Evolutionary conservation across 148 eudicot genomes (phyloP).

Genomic region (Rhododendron ovatum): DNA sequence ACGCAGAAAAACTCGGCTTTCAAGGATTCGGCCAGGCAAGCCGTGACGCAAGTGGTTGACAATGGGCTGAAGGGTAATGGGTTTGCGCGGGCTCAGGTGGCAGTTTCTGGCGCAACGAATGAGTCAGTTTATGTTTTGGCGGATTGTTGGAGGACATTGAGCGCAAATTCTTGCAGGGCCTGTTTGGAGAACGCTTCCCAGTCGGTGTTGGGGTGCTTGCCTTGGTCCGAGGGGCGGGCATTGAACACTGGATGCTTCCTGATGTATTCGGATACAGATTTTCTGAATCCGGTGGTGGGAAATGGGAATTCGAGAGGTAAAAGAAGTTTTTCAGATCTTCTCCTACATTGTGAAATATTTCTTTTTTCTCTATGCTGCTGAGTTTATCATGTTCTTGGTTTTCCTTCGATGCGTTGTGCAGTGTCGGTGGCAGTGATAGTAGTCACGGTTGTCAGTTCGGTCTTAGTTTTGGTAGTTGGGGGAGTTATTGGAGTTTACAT

Average conservation of each 20-base stretch:
- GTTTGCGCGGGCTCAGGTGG: conserved; percentile 23
- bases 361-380: not conserved
- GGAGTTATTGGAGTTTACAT: conserved; percentile 28
- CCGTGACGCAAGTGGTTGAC: conserved; percentile 26
- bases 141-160: conserved; percentile 54
- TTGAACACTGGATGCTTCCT: conserved; percentile 55
- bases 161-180: conserved; percentile 26
- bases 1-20: conserved; percentile 20
- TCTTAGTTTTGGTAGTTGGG: conserved; percentile 34
- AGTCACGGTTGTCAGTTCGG: conserved; percentile 38
- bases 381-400: not conserved
- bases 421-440: conserved; percentile 29
- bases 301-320: conserved; percentile 32
- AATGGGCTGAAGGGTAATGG: conserved; percentile 24
- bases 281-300: conserved; percentile 31
- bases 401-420: conserved; percentile 17
- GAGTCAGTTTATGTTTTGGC: conserved; percentile 43
- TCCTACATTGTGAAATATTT: not conserved
- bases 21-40: conserved; percentile 21
- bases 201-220: conserved; percentile 37
- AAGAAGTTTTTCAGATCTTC: not conserved
- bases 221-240: conserved; percentile 54
- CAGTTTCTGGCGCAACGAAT: conserved; percentile 21
- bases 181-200: conserved; percentile 50
- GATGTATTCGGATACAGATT: conserved; percentile 53